A percentile compares a stretch with the other conserved stretches of the same genome.
Conservation (phyloP, 2,329 filamentous ascomycete genomes). For the Aspergillus sclerotialis region DNA sequence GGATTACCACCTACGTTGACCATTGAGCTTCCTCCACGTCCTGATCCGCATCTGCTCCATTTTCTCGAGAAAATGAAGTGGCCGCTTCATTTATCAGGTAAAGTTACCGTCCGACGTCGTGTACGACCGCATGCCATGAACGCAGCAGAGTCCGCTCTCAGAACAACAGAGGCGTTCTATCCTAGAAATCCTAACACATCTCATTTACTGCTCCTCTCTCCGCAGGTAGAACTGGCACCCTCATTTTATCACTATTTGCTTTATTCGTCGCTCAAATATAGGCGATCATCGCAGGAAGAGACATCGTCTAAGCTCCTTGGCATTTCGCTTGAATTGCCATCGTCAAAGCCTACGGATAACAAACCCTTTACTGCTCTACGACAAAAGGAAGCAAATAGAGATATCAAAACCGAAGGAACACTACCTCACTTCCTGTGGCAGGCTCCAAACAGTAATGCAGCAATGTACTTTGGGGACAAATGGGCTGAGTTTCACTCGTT, state of each 20-base stretch:
- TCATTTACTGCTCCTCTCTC: constrained; percentile 78
- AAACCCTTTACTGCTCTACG: constrained; percentile 47
- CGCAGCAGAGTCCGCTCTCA: constrained; percentile 64
- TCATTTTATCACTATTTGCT: constrained; percentile 83
- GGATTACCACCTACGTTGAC: constrained; percentile 67
- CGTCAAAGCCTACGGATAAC: constrained; percentile 49
- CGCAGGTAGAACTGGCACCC: constrained; percentile 70
- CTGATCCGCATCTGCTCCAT: constrained; percentile 58
- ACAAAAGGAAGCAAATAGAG: too few relatives aligned
- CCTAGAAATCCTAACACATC: constrained; percentile 57
- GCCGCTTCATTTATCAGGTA: constrained; percentile 49
- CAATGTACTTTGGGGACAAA: constrained; percentile 73
- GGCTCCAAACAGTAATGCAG: constrained; percentile 72
- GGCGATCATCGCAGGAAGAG: constrained; percentile 53
- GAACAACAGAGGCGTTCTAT: constrained; percentile 84
- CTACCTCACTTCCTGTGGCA: constrained; percentile 72
- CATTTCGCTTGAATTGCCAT: constrained; percentile 71
- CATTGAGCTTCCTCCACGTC: constrained; percentile 68
- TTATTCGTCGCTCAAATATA: constrained; percentile 69
- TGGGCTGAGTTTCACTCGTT: constrained; percentile 85
- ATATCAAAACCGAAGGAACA: constrained; percentile 24
- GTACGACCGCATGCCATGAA: constrained; percentile 55
- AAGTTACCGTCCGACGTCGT: constrained; percentile 66
- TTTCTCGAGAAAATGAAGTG: constrained; percentile 62
- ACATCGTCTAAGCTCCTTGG: constrained; percentile 59